A percentile compares a stretch with the other conserved stretches of the same genome.
phyloP scores from a whole-genome alignment of 352 stramenopile genomes.

The Globisporangium nagaii region DNA sequence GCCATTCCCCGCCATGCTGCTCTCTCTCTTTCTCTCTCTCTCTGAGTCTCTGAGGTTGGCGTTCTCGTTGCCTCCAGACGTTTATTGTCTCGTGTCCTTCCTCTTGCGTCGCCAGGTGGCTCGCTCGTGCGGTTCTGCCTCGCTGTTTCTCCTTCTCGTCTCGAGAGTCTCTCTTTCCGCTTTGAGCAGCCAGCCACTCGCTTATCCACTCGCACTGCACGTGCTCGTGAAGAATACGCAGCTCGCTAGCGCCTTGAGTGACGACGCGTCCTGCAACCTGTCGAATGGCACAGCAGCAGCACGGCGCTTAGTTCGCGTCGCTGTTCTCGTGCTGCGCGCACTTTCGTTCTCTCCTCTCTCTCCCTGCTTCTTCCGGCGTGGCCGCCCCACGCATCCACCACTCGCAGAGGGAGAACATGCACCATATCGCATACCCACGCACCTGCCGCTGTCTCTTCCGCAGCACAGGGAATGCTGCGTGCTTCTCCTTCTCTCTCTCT shows the following conservation, averaged over 20 bases:
- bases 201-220: background rate
- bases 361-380: background rate
- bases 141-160: background rate
- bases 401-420: too few relatives aligned
- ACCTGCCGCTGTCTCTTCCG: too few relatives aligned
- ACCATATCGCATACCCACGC: too few relatives aligned
- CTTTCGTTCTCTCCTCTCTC: background rate
- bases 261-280: background rate
- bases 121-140: background rate
- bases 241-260: too few relatives aligned
- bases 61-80: too few relatives aligned
- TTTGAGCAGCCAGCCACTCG: background rate
- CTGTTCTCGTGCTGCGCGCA: background rate
- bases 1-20: slow-evolving; percentile 9
- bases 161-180: slow-evolving; percentile 3
- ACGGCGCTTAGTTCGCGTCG: too few relatives aligned
- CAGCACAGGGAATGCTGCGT: too few relatives aligned
- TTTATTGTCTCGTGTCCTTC: too few relatives aligned
- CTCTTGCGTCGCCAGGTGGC: background rate
- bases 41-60: too few relatives aligned
- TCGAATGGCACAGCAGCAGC: too few relatives aligned
- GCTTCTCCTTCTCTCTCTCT: slow-evolving; percentile 6
- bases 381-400: too few relatives aligned
- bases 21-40: background rate
- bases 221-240: background rate